Evolutionary conservation across 257 asterid genomes (phyloP).

Genomic region (Misopates orontium): DNA sequence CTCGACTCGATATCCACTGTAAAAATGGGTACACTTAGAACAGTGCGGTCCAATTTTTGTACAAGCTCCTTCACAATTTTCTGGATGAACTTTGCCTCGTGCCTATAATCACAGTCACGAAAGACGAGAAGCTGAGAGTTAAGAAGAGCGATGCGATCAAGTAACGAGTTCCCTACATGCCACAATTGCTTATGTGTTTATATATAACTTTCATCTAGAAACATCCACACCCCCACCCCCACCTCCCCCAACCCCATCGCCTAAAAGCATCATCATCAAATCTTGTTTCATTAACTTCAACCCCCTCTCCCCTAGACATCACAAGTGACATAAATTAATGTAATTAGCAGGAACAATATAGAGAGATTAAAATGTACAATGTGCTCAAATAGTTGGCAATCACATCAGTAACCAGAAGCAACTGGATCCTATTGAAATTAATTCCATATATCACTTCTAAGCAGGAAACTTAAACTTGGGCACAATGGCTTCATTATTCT

Average conservation of each 20-base stretch:
- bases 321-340: too few species aligned
- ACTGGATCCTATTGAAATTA: too few species aligned
- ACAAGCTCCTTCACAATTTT: conserved; percentile 14
- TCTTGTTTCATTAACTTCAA: not conserved
- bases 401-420: too few species aligned
- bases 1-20: not conserved
- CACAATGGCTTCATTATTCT: too few species aligned
- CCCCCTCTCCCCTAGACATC: not conserved
- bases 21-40: conserved; percentile 6
- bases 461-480: too few species aligned
- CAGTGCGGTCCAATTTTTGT: conserved; percentile 16
- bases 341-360: too few species aligned
- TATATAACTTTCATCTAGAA: too few species aligned
- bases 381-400: too few species aligned
- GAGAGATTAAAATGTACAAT: too few species aligned
- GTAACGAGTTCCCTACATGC: not conserved
- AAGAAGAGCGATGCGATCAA: not conserved
- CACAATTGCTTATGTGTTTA: not conserved
- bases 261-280: not conserved
- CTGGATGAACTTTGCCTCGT: conserved; percentile 21
- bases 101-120: conserved; percentile 16
- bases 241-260: too few species aligned
- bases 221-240: too few species aligned
- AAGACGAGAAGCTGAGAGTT: not conserved
- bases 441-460: too few species aligned